phyloP scores from a whole-genome alignment of 2,329 filamentous ascomycete species.

The Pseudovirgaria hyperparasitica region DNA sequence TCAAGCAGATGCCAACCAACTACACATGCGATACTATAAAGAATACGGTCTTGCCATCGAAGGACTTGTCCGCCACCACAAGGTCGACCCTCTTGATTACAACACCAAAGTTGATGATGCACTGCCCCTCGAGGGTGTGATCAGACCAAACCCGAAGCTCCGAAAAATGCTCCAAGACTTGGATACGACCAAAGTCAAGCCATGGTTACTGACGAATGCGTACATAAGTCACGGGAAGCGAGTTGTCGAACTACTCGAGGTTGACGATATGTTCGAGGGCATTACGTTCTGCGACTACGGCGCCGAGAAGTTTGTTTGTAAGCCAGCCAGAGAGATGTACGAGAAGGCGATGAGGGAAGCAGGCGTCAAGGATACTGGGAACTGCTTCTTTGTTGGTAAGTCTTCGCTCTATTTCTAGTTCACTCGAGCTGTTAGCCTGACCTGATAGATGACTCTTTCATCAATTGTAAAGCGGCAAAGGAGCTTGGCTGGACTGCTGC shows the following conservation, averaged over 20 bases:
- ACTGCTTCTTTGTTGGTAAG: conserved; percentile 90
- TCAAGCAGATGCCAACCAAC: conserved; percentile 64
- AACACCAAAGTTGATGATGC: conserved; percentile 93
- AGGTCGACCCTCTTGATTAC: conserved; percentile 91
- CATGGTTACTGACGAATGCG: conserved; percentile 95
- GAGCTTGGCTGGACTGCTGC: conserved; percentile 75
- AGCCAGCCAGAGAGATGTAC: conserved; percentile 74
- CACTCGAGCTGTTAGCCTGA: too few species aligned
- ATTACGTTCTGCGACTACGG: conserved; percentile 91
- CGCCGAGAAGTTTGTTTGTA: conserved; percentile 63
- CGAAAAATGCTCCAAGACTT: conserved; percentile 68
- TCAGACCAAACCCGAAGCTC: conserved; percentile 65
- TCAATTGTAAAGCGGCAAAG: conserved; percentile 68
- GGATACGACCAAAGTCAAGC: conserved; percentile 67
- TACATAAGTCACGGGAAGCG: conserved; percentile 78
- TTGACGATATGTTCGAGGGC: conserved; percentile 88
- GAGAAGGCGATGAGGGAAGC: conserved; percentile 81
- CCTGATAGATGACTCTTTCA: conserved; percentile 65
- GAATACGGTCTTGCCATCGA: conserved; percentile 97
- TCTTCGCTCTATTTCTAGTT: conserved; percentile 10
- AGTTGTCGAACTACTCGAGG: conserved; percentile 65
- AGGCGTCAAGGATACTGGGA: conserved; percentile 49
- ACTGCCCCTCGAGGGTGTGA: conserved; percentile 70
- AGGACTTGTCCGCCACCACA: conserved; percentile 82
- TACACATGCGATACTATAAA: conserved; percentile 87